Base-by-base conservation (phyloP, 441 rosid species). In the Croton setiger region DNA sequence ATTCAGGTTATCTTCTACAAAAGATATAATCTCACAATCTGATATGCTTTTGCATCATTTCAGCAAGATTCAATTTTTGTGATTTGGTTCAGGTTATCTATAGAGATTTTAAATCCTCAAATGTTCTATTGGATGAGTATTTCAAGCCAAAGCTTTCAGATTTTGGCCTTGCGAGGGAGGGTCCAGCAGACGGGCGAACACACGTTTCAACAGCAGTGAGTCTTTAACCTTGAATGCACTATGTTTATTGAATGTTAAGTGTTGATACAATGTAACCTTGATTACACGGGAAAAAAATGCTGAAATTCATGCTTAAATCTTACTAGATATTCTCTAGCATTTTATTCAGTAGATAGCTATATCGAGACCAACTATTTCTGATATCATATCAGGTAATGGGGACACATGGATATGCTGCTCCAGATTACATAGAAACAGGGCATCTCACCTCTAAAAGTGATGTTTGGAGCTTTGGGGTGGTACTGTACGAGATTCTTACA, bases 391-490 rank as follows among this genome's bases (percentile, higher is more conserved):
- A 88, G 98, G 93, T 83, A 17, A 88, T 90, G 17, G 97, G 98
- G 35, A 93, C 98, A 21, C 57, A 82, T 4, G 98, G 98, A 17
- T 90, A 93, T 75, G 98, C 98, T 23, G 96, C 96, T 57, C 97
- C 98, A 2, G 98, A 92, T 68, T 92, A 92, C 58, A 73, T 90
- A 1, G 78, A 87, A 81, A 88, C 98, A 0, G 97, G 98, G 14
- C 96, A 85, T 79, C 84, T 93, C 39, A 85, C 96, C 7, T 18
- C 80, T 35, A 86, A 81, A 67, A 90, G 96, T 49, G 98, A 90
- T 54, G 97, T 87, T 0, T 93, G 92, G 84, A 90, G 98, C 75
- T 90, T 87, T n/a, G 98, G 98, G 5, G 97, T 93, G 33, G 97
- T 90, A 3, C 70, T 85, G 4, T 93, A 88, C 21, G 98, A 93